Evolutionary conservation across 164 flowering plant species (phyloP).

Genomic region (Taxillus chinensis): DNA sequence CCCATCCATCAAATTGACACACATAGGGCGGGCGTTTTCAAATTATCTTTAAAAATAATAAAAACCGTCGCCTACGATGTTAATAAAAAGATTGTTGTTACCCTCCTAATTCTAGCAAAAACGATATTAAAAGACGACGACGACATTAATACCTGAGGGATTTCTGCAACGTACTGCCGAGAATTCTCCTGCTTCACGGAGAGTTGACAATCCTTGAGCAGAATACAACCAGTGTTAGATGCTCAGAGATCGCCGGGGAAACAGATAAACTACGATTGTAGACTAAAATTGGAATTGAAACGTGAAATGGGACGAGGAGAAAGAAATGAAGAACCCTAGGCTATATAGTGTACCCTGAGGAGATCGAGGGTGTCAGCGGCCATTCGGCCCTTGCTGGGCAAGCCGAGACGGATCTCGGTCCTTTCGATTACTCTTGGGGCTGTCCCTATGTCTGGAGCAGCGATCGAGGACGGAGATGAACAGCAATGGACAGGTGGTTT

Average conservation of each 20-base stretch:
- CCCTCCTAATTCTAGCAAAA: too few species aligned
- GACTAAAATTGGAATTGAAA: not conserved
- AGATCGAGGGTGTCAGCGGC: slow-evolving; percentile 76
- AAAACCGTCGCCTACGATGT: too few species aligned
- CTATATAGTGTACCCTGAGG: slow-evolving; percentile 46
- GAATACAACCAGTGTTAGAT: not conserved
- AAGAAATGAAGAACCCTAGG: not conserved
- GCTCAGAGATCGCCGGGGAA: not conserved
- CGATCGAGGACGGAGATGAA: slow-evolving; percentile 17
- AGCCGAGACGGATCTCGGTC: slow-evolving; percentile 60
- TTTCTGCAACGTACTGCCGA: slow-evolving; percentile 89
- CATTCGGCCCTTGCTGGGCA: slow-evolving; percentile 96
- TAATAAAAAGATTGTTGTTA: too few species aligned
- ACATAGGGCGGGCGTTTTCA: too few species aligned
- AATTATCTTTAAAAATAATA: too few species aligned
- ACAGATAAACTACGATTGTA: not conserved
- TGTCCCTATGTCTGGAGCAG: slow-evolving; percentile 22
- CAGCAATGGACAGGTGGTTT: slow-evolving; percentile 17
- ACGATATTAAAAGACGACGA: too few species aligned
- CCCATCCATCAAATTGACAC: too few species aligned
- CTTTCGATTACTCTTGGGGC: slow-evolving; percentile 27
- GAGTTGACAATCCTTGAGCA: slow-evolving; percentile 77
- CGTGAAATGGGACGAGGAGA: not conserved
- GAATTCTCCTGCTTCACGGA: slow-evolving; percentile 84
- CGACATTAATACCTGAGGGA: slow-evolving; percentile 54